These are phyloP conservation scores for Monascus ruber DNA, from an alignment of 2,329 filamentous ascomycete genomes.

Conservation along the genomic window DNA sequence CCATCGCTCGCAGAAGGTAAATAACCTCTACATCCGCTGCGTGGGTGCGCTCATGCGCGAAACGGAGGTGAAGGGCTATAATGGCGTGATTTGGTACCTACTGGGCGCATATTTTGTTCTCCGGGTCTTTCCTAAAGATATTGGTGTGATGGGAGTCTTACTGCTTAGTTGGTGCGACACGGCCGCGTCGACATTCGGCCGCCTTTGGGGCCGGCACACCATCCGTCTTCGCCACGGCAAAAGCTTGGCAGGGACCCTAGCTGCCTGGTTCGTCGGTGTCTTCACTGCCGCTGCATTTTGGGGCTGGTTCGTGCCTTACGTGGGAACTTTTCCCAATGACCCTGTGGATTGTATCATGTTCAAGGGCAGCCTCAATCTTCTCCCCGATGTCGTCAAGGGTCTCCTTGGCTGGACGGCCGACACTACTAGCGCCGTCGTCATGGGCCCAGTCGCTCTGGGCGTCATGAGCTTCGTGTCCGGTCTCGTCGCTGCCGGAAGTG, in stretches of 20 bases:
- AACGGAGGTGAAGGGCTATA: constrained; percentile 86
- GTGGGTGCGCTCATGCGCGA: constrained; percentile 93
- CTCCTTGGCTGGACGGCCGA: constrained; percentile 49
- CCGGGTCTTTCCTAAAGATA: constrained; percentile 81
- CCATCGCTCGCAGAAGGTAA: constrained; percentile 70
- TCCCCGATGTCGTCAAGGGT: constrained; percentile 51
- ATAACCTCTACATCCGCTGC: constrained; percentile 71
- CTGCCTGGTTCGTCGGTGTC: constrained; percentile 74
- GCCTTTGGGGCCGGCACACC: constrained; percentile 81
- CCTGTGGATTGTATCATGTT: constrained; percentile 68
- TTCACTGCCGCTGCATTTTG: constrained; percentile 76
- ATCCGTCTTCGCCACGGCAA: constrained; percentile 76
- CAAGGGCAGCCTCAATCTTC: constrained; percentile 54
- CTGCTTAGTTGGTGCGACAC: constrained; percentile 97
- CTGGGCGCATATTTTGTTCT: constrained; percentile 81
- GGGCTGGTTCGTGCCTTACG: constrained; percentile 65
- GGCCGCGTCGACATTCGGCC: constrained; percentile 85
- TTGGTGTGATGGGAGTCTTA: constrained; percentile 78
- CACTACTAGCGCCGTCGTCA: constrained; percentile 46
- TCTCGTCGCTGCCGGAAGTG: constrained; percentile 76
- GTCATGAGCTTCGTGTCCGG: constrained; percentile 79
- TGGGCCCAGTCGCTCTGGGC: constrained; percentile 61
- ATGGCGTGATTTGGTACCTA: constrained; percentile 94
- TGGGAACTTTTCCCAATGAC: constrained; percentile 57
- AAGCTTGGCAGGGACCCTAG: constrained; percentile 77